Base-by-base conservation (phyloP, 495 filamentous ascomycete species). In the Podospora conica region DNA sequence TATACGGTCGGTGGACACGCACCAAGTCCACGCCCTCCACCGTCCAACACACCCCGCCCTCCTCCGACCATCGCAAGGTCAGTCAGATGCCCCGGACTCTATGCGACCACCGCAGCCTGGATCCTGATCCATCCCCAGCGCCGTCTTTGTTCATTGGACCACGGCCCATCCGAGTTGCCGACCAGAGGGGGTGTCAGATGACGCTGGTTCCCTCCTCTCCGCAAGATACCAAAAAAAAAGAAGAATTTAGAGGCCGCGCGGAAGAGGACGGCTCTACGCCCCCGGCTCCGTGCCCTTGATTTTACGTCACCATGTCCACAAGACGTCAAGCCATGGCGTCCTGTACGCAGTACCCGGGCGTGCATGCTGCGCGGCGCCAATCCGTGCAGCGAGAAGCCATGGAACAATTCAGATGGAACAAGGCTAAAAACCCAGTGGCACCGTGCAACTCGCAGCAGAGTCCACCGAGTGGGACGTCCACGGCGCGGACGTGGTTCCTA, bases 401-500 rank as follows among this genome's bases (percentile, higher is more conserved):
- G 40, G 23, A 55, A 18, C 22, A 20, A 20, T 55, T 23, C 53
- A 22, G 25, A n/a, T 55, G 40, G 25, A 54, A 31, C 61, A 56
- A 20, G n/a, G 8, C 15, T 22, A 53, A 55, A 27, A 22, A 15
- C 9, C 4, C 6, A 25, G 33, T 53, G 20, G 11, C 28, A 28
- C 56, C 21, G 10, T 23, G 40, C 40, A 48, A 31, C 29, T 11
- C 3, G 9, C 10, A 31, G 29, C 29, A 31, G 11, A n/a, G 20
- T 33, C 15, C 28, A 23, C 59, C 59, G 61, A 4, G 20, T 20
- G 54, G 53, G 65, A 53, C 53, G 65, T 65, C n/a, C 48, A n/a
- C 65, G 63, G 63, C 53, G 60, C 63, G 61, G 61, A 61, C 15
- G 56, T 29, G 63, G 20, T 24, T 23, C 40, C 53, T 69, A 73